A percentile compares a stretch with the other conserved stretches of the same genome.
phyloP scores from a whole-genome alignment of 768 basidiomycete genomes.

The Phaffia tasmanica region DNA sequence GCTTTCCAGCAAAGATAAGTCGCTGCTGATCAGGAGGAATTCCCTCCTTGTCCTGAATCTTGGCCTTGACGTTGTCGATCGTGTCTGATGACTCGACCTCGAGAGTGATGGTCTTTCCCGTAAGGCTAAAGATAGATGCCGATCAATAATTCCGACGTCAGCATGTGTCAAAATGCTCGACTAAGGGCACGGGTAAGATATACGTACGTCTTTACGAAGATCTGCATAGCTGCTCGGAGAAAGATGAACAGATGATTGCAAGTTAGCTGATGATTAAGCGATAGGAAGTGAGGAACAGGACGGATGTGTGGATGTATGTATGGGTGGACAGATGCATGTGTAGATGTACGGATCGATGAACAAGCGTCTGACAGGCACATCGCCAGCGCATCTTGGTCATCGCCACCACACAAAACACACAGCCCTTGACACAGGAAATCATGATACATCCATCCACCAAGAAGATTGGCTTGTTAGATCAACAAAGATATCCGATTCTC shows the following conservation, averaged over 20 bases:
- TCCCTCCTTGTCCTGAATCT: constrained; percentile 41
- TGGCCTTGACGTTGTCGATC: constrained; percentile 59
- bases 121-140: constrained; percentile 34
- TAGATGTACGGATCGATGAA: no score
- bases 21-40: constrained; percentile 81
- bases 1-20: constrained; percentile 84
- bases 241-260: background rate
- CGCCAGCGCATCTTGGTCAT: no score
- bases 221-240: constrained; percentile 77
- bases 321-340: no score
- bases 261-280: constrained; percentile 3
- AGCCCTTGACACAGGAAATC: no score
- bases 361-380: no score
- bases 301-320: no score
- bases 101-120: constrained; percentile 43
- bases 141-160: background rate
- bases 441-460: no score
- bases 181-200: background rate
- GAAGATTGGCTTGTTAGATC: no score
- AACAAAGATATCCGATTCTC: no score
- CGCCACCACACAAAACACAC: no score
- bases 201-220: constrained; percentile 26
- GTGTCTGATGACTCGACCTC: constrained; percentile 76
- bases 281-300: constrained; percentile 3
- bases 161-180: constrained; percentile 21